phyloP scores from a whole-genome alignment of 306 rosid genomes.

The Chamaecrista fasciculata region DNA sequence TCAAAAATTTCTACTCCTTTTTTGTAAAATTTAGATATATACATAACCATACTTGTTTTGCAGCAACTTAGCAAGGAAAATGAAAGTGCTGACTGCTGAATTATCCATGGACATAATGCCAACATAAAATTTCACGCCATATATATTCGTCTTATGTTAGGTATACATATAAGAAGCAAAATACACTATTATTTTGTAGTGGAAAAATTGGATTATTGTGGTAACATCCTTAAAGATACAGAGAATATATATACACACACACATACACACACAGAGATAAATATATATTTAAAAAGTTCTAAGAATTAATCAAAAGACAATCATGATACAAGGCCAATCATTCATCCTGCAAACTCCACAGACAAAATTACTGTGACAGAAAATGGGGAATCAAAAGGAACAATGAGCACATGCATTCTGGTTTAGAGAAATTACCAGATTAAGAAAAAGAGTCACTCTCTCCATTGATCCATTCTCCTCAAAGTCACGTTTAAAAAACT shows the following conservation, averaged over 20 bases:
- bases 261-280: too few species aligned
- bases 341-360: neutral
- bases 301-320: neutral
- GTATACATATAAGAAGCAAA: neutral
- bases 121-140: neutral
- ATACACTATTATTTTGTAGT: neutral
- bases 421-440: conserved; percentile 59
- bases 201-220: neutral
- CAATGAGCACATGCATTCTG: conserved; percentile 8
- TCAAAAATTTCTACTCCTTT: too few species aligned
- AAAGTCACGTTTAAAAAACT: conserved; percentile 96
- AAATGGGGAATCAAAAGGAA: neutral
- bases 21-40: conserved; percentile 1
- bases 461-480: conserved; percentile 99
- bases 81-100: neutral
- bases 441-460: conserved; percentile 97
- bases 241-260: too few species aligned
- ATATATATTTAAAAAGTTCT: neutral
- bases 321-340: neutral
- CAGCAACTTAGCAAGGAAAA: conserved; percentile 6
- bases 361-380: conserved; percentile 11
- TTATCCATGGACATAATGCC: neutral
- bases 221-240: conserved; percentile 1
- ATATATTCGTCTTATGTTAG: neutral
- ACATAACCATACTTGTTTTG: conserved; percentile 15